Base-by-base conservation (phyloP, 148 eudicot species). In the Selenicereus undatus region DNA sequence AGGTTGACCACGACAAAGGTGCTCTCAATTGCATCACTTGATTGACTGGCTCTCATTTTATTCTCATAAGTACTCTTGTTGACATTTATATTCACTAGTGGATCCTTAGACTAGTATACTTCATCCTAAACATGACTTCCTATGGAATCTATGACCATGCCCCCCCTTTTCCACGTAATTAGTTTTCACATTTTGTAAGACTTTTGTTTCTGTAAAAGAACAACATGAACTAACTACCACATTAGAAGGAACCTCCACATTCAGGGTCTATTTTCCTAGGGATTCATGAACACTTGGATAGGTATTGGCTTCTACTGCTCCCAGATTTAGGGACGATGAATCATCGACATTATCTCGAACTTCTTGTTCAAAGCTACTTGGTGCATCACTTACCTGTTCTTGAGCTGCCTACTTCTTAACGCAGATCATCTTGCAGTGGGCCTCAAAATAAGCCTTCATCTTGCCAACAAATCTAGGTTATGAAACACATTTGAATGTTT, bases 371-470 rank as follows among this genome's bases (percentile, higher is more conserved):
- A 71, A 64, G 9, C 12, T 54, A 50, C 54, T 70, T 7, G 76
- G 51, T 39, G 54, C 81, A 30, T 88, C 79, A 73, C 81, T 88
- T 68, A 74, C 85, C 81, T 91, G 91, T 77, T 89, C 91, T 72
- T 83, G 85, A 64, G 91, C 93, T 29, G 89, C 93, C 20, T 89
- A 89, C 76, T 90, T 93, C 81, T 84, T 87, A 54, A 91, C 95
- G 73, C 93, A 97, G 76, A 91, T 86, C 80, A 76, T 91, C 87
- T 89, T 76, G 87, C 87, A 92, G 79, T 93, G 94, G 17, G 94
- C 93, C 82, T 95, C 99, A 77, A 93, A 92, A 76, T 88, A 91
- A 77, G 97, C 97, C 76, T 93, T 95, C 92, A 90, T 93, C 87
- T 90, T 87, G 39, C 94, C 97, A 71, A 93, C 99, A 36, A 92